A percentile compares a stretch with the other conserved stretches of the same genome.
Conservation (phyloP, 2,329 filamentous ascomycete genomes). For the Aschersonia sp. region DNA sequence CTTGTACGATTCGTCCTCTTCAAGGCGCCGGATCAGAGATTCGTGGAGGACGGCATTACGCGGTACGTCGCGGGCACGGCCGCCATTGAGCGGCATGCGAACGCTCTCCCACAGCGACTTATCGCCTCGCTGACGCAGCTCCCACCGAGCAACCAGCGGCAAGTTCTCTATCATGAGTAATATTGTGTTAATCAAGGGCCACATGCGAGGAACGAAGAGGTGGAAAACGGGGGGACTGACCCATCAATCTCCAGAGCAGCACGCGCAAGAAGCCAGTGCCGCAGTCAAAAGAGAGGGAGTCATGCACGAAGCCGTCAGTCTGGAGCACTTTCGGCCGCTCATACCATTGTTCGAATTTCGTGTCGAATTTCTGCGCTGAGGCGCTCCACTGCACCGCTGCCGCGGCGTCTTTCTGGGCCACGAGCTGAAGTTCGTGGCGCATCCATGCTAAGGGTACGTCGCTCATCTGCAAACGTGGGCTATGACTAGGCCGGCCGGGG, state of each 20-base stretch:
- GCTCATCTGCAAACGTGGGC: constrained; percentile 12
- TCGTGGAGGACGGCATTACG: constrained; percentile 22
- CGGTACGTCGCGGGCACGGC: constrained; percentile 22
- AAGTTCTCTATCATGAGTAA: constrained; percentile 17
- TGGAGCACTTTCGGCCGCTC: constrained; percentile 14
- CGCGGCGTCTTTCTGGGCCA: constrained; percentile 15
- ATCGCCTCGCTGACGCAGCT: constrained; percentile 13
- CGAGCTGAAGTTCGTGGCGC: constrained; percentile 30
- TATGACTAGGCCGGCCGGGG: not conserved
- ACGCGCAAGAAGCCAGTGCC: constrained; percentile 24
- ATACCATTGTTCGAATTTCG: constrained; percentile 1
- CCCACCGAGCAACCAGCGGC: constrained; percentile 25
- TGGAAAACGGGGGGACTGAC: constrained; percentile 12
- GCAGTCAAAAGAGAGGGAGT: constrained; percentile 20
- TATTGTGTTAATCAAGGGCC: not conserved
- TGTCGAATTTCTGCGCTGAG: not conserved
- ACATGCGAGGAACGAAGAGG: not conserved
- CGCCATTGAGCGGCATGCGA: constrained; percentile 23
- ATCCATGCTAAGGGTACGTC: constrained; percentile 38
- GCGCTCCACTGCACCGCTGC: constrained; percentile 10
- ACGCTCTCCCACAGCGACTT: constrained; percentile 16
- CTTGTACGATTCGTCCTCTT: constrained; percentile 12
- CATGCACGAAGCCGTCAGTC: constrained; percentile 20
- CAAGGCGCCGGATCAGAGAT: constrained; percentile 19
- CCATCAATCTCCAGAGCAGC: constrained; percentile 27